Evolutionary conservation across 306 rosid genomes (phyloP), one percentile per base, ranked within the genome.

Genomic region (Crataegus laevigata): DNA sequence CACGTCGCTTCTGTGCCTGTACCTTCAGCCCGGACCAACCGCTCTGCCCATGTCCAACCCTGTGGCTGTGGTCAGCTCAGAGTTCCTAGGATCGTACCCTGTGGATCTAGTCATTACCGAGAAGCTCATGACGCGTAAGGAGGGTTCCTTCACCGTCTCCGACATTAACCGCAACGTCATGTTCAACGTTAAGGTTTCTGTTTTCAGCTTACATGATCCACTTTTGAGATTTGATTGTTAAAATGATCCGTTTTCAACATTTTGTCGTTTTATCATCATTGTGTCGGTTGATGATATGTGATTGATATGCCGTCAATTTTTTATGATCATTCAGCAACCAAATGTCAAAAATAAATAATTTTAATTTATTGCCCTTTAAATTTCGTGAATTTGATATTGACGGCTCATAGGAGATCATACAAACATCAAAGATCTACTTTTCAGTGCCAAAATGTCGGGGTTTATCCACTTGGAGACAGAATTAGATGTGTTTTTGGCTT

Each of bases 401-500:
- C 85, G 6, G 74, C 81, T 2, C 89, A 86, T 65, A 75, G 84
- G 26, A 83, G 81, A 72, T 86, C 51, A 11, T 86, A 40, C 18
- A 78, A 79, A 83, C 28, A 63, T 77, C 6, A 81, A 79, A 54
- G 78, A 78, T 42, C 66, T 81, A 6, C 65, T 86, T 0, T 86
- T 86, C 77, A 84, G 70, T 42, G 80, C 76, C 52, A 84, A 79
- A 76, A 79, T 64, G 42, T 69, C 88, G 12, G 78, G 79, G 21
- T 0, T 73, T 22, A 2, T 81, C n/a, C 84, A 86, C 57, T 7
- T 77, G 2, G 81, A 62, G 68, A 81, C 90, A 7, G 72, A 79
- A 26, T 15, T 84, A 51, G 84, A 79, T 69, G 84, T 81, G 50
- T 76, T 78, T 51, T 81, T 86, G 76, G 89, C 85, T 38, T 28